Evolutionary conservation across 2,329 filamentous ascomycete genomes (phyloP), one percentile per base, ranked within the genome.

Genomic region (Coniochaeta sp.): DNA sequence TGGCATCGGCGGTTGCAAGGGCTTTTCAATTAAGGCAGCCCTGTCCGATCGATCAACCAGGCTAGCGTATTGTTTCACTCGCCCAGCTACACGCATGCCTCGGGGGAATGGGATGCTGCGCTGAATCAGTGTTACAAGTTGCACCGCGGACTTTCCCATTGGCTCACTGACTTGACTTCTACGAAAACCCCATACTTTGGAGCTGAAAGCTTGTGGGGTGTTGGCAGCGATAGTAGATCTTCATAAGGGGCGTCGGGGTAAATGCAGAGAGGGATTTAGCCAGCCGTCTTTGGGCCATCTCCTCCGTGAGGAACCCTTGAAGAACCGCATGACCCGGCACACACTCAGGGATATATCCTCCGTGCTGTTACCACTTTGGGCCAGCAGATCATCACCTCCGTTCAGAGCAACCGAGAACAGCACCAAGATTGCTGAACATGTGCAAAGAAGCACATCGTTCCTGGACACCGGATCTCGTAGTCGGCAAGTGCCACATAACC

Each of bases 201-300:
- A n/a, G n/a, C n/a, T n/a, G n/a, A n/a, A n/a, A n/a, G n/a, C n/a
- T n/a, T n/a, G 38, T 26, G 20, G 38, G 20, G 20, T 22, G 3
- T 18, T 42, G 14, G 38, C 38, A 26, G 20, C 20, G 45, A 48
- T 28, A 48, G 26, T 31, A 31, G 10, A n/a, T 48, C 26, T 14
- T 30, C 10, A 48, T 48, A 30, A 48, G 45, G 45, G n/a, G 26
- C 10, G 45, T 28, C 45, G 28, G 45, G 45, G 14, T 48, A 48
- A 48, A 48, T 48, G 45, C 45, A 30, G 20, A 30, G 26, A 9
- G 28, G 45, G 20, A 48, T 28, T 48, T 48, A 48, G 45, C 45
- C 45, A 48, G 24, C 24, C 28, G 24, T 48, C 24, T 18, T 31
- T 31, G 14, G n/a, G 28, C 2, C n/a, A 3, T n/a, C 26, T 28